phyloP scores from a whole-genome alignment of 2,329 filamentous ascomycete genomes.

The Fusarium longipes region DNA sequence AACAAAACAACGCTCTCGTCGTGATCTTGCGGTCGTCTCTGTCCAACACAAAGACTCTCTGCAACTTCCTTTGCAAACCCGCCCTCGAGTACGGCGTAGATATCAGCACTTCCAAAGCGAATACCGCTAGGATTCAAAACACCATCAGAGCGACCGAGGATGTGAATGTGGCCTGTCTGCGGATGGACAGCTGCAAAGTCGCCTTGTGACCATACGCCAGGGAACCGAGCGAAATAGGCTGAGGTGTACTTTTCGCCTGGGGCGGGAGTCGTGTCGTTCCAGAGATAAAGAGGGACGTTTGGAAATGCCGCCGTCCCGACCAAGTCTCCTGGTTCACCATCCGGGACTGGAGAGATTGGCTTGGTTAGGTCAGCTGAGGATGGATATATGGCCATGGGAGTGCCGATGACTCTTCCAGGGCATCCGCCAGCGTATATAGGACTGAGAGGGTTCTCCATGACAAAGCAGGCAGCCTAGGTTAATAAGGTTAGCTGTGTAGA shows the following conservation, averaged over 20 bases:
- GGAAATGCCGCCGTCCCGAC: conserved; percentile 78
- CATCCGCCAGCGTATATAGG: conserved; percentile 71
- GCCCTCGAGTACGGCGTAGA: conserved; percentile 78
- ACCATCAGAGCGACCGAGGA: conserved; percentile 79
- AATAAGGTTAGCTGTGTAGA: background rate
- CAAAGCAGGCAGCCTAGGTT: conserved; percentile 68
- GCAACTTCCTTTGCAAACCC: conserved; percentile 71
- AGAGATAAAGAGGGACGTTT: conserved; percentile 77
- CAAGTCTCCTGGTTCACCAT: conserved; percentile 78
- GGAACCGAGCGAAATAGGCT: conserved; percentile 72
- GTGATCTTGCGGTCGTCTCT: conserved; percentile 68
- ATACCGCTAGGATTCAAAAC: conserved; percentile 84
- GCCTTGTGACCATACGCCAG: conserved; percentile 82
- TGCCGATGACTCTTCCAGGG: conserved; percentile 62
- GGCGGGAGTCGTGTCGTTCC: conserved; percentile 63
- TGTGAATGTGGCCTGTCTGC: conserved; percentile 70
- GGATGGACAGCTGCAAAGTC: conserved; percentile 82
- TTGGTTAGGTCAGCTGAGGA: conserved; percentile 56
- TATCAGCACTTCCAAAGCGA: conserved; percentile 82
- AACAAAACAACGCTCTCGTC: conserved; percentile 69
- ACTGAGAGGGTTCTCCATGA: conserved; percentile 73
- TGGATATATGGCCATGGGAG: conserved; percentile 70
- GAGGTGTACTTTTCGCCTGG: conserved; percentile 68
- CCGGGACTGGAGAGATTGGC: conserved; percentile 57
- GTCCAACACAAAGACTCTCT: conserved; percentile 84